phyloP scores from a whole-genome alignment of 768 basidiomycete genomes.

The Paxillus ammoniavirescens region DNA sequence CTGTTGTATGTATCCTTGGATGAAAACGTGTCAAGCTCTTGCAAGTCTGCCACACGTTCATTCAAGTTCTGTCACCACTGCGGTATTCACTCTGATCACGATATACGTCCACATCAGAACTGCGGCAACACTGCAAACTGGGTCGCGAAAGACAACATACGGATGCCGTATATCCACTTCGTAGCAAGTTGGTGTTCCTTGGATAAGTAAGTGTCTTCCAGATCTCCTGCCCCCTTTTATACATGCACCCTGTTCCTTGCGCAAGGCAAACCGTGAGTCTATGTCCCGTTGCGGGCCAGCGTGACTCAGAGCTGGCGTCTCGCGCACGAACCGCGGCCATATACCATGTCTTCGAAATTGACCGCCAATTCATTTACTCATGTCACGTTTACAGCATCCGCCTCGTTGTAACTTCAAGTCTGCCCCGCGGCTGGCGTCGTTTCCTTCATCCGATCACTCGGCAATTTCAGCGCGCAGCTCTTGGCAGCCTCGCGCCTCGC shows the following conservation, averaged over 20 bases:
- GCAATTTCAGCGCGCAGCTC: slow-evolving; percentile 6
- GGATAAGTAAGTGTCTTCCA: neutral
- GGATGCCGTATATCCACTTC: neutral
- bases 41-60: too few species aligned
- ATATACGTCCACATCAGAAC: neutral
- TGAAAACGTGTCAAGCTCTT: neutral
- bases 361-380: neutral
- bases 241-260: neutral
- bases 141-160: neutral
- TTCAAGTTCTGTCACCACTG: too few species aligned
- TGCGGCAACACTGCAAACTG: neutral
- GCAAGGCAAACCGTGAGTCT: too few species aligned
- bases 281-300: too few species aligned
- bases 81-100: neutral
- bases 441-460: slow-evolving; percentile 12
- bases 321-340: neutral
- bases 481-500: slow-evolving; percentile 8
- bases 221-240: too few species aligned
- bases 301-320: neutral
- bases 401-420: slow-evolving; percentile 22
- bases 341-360: neutral
- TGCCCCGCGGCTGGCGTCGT: neutral
- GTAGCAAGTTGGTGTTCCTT: neutral
- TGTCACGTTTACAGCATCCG: slow-evolving; percentile 2
- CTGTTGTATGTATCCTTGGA: neutral